Base-by-base conservation (phyloP, 2,329 filamentous ascomycete species). In the Pseudogymnoascus sp. region DNA sequence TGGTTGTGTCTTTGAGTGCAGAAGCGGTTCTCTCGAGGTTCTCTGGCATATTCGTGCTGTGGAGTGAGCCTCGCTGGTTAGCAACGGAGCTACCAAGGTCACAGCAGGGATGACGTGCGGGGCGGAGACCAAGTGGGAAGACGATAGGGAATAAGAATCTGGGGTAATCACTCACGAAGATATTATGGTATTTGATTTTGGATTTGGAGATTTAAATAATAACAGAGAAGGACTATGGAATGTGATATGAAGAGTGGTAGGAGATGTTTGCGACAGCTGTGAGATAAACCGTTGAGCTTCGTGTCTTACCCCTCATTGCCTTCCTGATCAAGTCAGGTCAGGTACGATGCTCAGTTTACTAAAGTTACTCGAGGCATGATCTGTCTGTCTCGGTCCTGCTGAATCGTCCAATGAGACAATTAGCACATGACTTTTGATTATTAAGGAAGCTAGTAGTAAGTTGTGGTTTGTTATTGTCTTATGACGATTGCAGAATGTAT, bases 1-100 rank as follows among this genome's bases (percentile, higher is more conserved):
- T 71, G 59, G 64, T 68, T 69, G 65, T 34, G 26, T 52, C 59
- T 57, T 60, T 56, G 5, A 56, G 18, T 10, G 48, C 26, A 33
- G 33, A 56, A 33, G 26, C 19, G 48, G 33, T 56, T 19, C 15
- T 56, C 15, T 56, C n/a, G 26, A 56, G 26, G 19, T 33, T 56
- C 26, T 56, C 33, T 56, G 48, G 23, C 26, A 56, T 19, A n/a
- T 56, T 56, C 48, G 48, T 30, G 19, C 48, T 56, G 48, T 33
- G 9, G 48, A 3, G 10, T 45, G 19, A 35, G 48, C 13, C 5
- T 12, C 23, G 23, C 48, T 56, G 48, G 48, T 56, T 56, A 56
- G 48, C 48, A 28, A 56, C 23, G 10, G 19, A 56, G 48, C 26
- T 56, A 30, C n/a, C 48, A 41, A 41, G 38, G 38, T 41, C 38